Evolutionary conservation across 371 early-diverging fungal genomes (phyloP).

Genomic region (Mucor ambiguus): DNA sequence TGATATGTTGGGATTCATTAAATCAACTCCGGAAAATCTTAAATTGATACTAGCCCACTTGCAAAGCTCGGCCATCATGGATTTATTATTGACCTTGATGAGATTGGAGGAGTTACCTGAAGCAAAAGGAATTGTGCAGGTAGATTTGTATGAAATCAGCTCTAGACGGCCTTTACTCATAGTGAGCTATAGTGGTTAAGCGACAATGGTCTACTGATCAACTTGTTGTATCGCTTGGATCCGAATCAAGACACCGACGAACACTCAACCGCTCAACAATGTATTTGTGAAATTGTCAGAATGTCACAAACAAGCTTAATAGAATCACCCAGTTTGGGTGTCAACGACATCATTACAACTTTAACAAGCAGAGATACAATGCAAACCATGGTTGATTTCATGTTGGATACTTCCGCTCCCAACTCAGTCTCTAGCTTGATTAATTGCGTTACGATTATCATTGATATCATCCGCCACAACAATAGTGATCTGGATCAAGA

Average conservation of each 20-base stretch:
- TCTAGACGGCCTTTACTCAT: not conserved
- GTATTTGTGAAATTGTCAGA: constrained; percentile 87
- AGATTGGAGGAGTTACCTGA: constrained; percentile 87
- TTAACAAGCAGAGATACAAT: constrained; percentile 78
- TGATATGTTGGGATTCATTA: constrained; percentile 73
- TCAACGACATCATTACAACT: constrained; percentile 69
- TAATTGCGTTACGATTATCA: constrained; percentile 91
- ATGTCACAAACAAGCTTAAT: constrained; percentile 77
- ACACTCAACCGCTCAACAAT: constrained; percentile 87
- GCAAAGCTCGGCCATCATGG: constrained; percentile 82
- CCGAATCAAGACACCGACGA: constrained; percentile 74
- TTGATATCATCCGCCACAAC: constrained; percentile 94
- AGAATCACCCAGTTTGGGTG: constrained; percentile 68
- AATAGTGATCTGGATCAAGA: constrained; percentile 57
- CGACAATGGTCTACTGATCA: constrained; percentile 71
- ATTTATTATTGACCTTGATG: constrained; percentile 86
- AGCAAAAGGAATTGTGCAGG: constrained; percentile 77
- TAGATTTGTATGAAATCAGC: constrained; percentile 12
- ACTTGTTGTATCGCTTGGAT: constrained; percentile 75
- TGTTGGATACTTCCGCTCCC: constrained; percentile 83
- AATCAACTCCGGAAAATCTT: constrained; percentile 58
- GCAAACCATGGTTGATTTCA: constrained; percentile 74
- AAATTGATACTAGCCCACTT: constrained; percentile 73
- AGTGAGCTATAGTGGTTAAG: constrained; percentile 72
- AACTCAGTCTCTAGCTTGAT: constrained; percentile 82